A percentile compares a stretch with the other conserved stretches of the same genome.
Conservation (phyloP, 805 yeast species). For the Wickerhamiella bombiphila region DNA sequence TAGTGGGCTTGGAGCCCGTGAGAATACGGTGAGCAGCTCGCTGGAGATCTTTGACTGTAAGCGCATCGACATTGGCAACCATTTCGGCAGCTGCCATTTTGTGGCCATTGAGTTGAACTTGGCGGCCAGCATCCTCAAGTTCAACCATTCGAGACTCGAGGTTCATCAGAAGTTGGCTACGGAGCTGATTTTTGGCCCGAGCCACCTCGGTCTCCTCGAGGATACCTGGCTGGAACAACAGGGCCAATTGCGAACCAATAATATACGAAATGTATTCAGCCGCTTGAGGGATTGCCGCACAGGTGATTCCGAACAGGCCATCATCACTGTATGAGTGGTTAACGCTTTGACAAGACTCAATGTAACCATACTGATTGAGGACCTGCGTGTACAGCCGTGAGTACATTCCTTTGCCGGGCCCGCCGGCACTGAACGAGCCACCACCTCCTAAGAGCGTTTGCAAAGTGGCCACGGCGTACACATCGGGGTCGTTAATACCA, state of each 20-base stretch:
- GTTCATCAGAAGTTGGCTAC: constrained; percentile 79
- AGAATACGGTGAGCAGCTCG: constrained; percentile 62
- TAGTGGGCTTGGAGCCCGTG: constrained; percentile 68
- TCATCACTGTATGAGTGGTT: constrained; percentile 83
- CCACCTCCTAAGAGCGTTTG: constrained; percentile 94
- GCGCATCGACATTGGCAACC: constrained; percentile 57
- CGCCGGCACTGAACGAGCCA: constrained; percentile 95
- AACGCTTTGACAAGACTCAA: constrained; percentile 77
- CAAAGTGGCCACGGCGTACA: constrained; percentile 77
- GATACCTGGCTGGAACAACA: constrained; percentile 41
- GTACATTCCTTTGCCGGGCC: constrained; percentile 99
- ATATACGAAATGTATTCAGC: constrained; percentile 74
- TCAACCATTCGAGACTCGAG: constrained; percentile 87
- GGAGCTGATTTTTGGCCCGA: constrained; percentile 85
- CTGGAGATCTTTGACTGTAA: constrained; percentile 53
- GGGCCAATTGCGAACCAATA: constrained; percentile 47
- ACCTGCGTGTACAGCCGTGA: constrained; percentile 85
- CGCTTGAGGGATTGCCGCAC: constrained; percentile 74
- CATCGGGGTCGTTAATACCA: constrained; percentile 68
- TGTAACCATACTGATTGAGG: constrained; percentile 76
- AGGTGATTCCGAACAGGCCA: constrained; percentile 80
- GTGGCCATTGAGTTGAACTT: constrained; percentile 69
- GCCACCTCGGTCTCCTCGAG: constrained; percentile 57
- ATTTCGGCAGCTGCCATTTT: constrained; percentile 66
- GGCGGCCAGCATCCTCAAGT: constrained; percentile 90